A percentile compares a stretch with the other conserved stretches of the same genome.
These are phyloP conservation scores for Gynostemma pentaphyllum DNA, from an alignment of 306 rosid genomes.

Conservation along the genomic window DNA sequence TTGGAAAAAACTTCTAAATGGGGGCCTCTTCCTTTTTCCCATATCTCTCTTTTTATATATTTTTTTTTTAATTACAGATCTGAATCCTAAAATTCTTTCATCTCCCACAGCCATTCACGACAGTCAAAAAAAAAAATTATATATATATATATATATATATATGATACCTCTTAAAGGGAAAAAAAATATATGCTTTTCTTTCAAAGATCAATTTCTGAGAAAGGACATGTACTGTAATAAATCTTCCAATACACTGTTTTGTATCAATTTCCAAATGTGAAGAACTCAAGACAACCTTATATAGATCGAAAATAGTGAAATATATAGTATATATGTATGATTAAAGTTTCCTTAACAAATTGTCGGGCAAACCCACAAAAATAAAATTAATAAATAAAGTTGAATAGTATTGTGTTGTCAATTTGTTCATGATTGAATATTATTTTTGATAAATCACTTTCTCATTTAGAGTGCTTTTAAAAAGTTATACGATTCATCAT, in stretches of 20 bases:
- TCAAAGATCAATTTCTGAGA: not conserved
- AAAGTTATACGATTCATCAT: not conserved
- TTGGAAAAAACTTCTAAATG: not conserved
- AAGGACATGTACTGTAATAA: not conserved
- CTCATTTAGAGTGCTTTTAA: not conserved
- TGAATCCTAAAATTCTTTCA: not conserved
- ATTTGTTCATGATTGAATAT: not conserved
- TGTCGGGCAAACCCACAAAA: not conserved
- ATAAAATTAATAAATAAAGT: not conserved
- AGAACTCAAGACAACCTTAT: not conserved
- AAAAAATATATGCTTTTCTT: not conserved
- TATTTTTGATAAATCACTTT: not conserved
- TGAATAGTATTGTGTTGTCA: not conserved
- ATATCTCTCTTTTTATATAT: not conserved
- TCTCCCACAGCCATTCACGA: not conserved
- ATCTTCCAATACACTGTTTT: not conserved
- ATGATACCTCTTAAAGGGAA: not conserved
- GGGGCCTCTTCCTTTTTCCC: not conserved
- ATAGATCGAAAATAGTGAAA: too few relatives aligned
- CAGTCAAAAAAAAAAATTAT: not conserved
- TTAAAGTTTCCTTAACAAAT: not conserved
- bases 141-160: not conserved
- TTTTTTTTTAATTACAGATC: not conserved
- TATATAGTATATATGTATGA: not conserved
- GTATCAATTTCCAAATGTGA: not conserved